Evolutionary conservation across 169 alveolate species (phyloP).

Genomic region (Besnoitia besnoiti): DNA sequence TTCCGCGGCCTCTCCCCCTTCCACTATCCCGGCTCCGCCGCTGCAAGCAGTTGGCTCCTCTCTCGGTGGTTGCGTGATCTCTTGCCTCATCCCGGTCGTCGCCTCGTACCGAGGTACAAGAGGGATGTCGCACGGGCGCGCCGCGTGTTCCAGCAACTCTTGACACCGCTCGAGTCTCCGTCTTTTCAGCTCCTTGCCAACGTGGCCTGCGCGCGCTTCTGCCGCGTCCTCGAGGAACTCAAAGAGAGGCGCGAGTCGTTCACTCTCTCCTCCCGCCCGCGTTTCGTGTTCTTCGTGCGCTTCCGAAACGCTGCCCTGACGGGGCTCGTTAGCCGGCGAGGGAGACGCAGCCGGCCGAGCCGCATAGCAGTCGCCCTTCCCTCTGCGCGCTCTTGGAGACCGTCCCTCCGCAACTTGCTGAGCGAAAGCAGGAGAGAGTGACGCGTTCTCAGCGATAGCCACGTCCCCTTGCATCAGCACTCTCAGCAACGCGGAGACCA

Average conservation of each 20-base stretch:
- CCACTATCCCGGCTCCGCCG: no score
- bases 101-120: no score
- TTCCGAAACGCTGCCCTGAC: not conserved
- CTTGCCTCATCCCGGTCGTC: no score
- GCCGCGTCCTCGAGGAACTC: not conserved
- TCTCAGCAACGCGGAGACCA: not conserved
- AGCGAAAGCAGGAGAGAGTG: no score
- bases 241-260: not conserved
- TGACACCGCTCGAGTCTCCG: not conserved
- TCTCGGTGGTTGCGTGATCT: no score
- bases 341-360: not conserved
- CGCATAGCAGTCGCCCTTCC: not conserved
- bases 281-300: no score
- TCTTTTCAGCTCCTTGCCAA: not conserved
- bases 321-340: no score
- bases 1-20: not conserved
- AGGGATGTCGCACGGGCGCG: not conserved
- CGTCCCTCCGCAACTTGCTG: no score
- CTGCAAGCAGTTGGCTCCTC: no score
- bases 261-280: not conserved
- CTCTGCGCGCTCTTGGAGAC: no score
- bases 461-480: not conserved
- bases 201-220: not conserved
- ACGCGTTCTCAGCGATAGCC: no score
- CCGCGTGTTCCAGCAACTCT: not conserved